Conservation (phyloP, 768 basidiomycete genomes). For the Strobilomyces dryophilus region DNA sequence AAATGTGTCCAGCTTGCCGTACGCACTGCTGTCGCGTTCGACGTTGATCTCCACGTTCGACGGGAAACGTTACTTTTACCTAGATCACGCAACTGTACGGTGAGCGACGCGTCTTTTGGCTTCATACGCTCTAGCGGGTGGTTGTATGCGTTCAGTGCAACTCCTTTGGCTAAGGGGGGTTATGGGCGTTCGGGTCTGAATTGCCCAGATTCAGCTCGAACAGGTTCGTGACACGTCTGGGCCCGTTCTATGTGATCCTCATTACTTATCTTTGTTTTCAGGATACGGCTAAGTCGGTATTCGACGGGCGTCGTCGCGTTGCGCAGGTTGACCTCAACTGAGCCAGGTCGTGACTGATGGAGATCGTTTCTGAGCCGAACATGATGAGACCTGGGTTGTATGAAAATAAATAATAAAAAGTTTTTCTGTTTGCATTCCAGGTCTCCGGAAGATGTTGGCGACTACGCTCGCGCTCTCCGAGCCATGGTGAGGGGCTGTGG, state of each 20-base stretch:
- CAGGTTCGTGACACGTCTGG: conserved; percentile 51
- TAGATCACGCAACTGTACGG: conserved; percentile 98
- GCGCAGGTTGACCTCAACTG: conserved; percentile 84
- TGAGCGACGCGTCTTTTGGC: conserved; percentile 26
- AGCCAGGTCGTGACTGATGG: conserved; percentile 86
- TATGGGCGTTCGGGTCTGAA: conserved; percentile 54
- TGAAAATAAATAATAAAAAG: too few relatives aligned
- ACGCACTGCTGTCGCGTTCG: conserved; percentile 75
- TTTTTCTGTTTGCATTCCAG: conserved; percentile 28
- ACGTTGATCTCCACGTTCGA: conserved; percentile 76
- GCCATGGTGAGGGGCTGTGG: conserved; percentile 82
- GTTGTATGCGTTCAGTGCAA: conserved; percentile 35
- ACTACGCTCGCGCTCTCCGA: conserved; percentile 82
- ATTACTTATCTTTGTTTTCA: conserved; percentile 26
- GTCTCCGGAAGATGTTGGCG: conserved; percentile 86
- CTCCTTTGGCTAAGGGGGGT: conserved; percentile 75
- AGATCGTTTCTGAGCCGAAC: conserved; percentile 86
- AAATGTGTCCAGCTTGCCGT: conserved; percentile 76
- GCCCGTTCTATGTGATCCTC: neutral
- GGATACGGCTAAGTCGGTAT: conserved; percentile 90
- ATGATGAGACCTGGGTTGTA: conserved; percentile 36
- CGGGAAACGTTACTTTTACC: conserved; percentile 97
- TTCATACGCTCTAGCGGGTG: neutral
- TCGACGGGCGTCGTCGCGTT: conserved; percentile 43
- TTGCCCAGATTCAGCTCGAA: conserved; percentile 94